Conservation (phyloP, 345 rosid genomes). For the Garcia nutans region DNA sequence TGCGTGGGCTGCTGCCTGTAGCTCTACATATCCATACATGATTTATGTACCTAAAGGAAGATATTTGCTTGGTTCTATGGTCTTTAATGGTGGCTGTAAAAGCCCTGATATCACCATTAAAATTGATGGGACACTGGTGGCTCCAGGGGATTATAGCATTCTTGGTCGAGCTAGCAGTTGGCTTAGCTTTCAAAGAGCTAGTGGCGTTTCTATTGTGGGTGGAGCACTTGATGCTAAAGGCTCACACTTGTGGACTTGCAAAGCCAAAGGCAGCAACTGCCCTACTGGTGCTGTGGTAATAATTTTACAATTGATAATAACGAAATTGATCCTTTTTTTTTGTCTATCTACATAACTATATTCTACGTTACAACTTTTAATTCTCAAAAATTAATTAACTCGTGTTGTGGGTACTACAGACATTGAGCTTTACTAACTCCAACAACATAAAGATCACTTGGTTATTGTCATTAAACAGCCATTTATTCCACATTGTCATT, state of each 20-base stretch:
- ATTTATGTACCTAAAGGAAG: constrained; percentile 24
- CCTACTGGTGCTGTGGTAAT: constrained; percentile 26
- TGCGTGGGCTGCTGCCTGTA: constrained; percentile 24
- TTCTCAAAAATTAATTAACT: no score
- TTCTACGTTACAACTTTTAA: no score
- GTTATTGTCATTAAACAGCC: constrained; percentile 26
- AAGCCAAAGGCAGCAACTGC: constrained; percentile 8
- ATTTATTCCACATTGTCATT: constrained; percentile 25
- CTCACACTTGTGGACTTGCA: constrained; percentile 19
- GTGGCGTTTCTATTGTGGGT: constrained; percentile 18
- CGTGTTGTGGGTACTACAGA: no score
- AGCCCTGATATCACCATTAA: not conserved
- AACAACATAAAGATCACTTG: constrained; percentile 24
- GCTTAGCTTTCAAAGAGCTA: constrained; percentile 19
- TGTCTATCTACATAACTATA: no score
- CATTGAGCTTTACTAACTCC: constrained; percentile 19
- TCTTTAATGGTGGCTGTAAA: constrained; percentile 10
- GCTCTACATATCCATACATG: not conserved
- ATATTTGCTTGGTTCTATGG: constrained; percentile 15
- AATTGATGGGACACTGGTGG: constrained; percentile 13
- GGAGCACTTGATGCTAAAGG: constrained; percentile 26
- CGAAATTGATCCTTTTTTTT: no score
- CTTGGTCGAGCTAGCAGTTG: not conserved
- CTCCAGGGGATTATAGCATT: constrained; percentile 2
- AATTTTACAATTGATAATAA: no score